Conservation (phyloP, 176 grass and related monocot genomes). For the Chloris gayana region DNA sequence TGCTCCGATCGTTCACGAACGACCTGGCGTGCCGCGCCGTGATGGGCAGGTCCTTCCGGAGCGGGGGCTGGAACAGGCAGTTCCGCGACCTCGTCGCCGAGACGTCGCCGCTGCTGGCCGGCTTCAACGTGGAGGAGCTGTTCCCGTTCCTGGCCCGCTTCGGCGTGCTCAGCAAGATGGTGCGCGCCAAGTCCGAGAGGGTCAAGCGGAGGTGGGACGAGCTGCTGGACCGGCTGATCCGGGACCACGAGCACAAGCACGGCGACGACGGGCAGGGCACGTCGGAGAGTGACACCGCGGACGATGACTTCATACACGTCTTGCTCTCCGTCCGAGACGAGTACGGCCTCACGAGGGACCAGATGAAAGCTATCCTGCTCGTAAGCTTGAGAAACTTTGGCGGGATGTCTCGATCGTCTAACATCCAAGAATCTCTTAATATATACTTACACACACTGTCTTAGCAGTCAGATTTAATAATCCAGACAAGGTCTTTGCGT, state of each 20-base stretch:
- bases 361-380: slow-evolving; percentile 38
- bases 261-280: too few species aligned
- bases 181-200: background rate
- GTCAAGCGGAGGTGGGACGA: slow-evolving; percentile 37
- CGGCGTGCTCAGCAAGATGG: slow-evolving; percentile 13
- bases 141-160: slow-evolving; percentile 33
- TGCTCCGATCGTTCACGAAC: slow-evolving; percentile 27
- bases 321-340: slow-evolving; percentile 37
- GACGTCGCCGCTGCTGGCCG: background rate
- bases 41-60: background rate
- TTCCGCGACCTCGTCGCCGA: background rate
- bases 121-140: slow-evolving; percentile 39
- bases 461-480: too few species aligned
- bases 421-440: too few species aligned
- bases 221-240: slow-evolving; percentile 33
- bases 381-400: background rate
- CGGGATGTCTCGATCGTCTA: too few species aligned
- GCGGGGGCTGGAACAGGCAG: background rate
- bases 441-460: too few species aligned
- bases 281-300: background rate
- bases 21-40: slow-evolving; percentile 41
- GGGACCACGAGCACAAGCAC: slow-evolving; percentile 1
- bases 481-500: too few species aligned
- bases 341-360: slow-evolving; percentile 16
- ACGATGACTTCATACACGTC: slow-evolving; percentile 33